phyloP scores from a whole-genome alignment of 352 stramenopile species.

The Phytopythium montanum region DNA sequence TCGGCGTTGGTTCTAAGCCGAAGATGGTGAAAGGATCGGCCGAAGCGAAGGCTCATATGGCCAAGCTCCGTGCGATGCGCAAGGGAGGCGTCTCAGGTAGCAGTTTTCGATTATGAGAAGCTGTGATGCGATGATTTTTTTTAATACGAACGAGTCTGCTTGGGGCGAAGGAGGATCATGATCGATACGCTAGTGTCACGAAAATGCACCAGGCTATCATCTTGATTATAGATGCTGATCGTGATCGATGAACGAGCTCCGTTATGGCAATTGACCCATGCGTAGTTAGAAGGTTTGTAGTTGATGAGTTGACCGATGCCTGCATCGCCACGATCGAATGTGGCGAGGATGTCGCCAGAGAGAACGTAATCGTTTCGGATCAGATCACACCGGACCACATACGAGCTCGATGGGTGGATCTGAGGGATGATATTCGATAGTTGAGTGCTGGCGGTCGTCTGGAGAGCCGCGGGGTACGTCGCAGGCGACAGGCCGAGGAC shows the following conservation, averaged over 20 bases:
- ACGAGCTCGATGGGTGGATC: constrained; percentile 2
- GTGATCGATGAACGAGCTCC: background rate
- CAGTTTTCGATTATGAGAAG: too few species aligned
- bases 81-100: too few species aligned
- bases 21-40: too few species aligned
- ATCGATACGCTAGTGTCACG: background rate
- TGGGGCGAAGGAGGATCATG: background rate
- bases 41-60: too few species aligned
- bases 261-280: background rate
- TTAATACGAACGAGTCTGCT: too few species aligned
- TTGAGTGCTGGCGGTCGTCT: background rate
- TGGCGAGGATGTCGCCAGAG: constrained; percentile 1
- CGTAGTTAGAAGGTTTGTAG: constrained; percentile 1
- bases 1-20: too few species aligned
- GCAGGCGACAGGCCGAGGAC: constrained; percentile 3
- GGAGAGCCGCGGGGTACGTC: background rate
- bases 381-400: constrained; percentile 6
- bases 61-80: too few species aligned
- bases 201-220: background rate
- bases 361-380: background rate
- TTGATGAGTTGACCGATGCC: background rate
- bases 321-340: background rate
- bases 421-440: constrained; percentile 1
- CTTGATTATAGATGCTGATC: background rate
- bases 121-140: too few species aligned